phyloP scores from a whole-genome alignment of 2,329 filamentous ascomycete species.

The Colletotrichum brevisporum region DNA sequence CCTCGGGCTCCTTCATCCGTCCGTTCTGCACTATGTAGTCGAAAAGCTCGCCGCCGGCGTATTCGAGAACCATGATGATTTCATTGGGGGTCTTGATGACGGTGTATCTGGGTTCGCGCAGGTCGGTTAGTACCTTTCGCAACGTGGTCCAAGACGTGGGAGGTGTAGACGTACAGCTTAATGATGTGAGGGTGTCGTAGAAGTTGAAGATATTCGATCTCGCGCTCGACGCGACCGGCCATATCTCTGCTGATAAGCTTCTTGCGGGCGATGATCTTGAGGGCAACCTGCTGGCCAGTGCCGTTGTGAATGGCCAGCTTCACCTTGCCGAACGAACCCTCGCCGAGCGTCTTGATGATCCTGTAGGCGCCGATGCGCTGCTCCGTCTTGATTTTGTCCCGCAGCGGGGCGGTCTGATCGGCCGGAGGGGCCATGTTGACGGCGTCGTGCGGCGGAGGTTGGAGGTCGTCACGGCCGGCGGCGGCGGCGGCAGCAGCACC shows the following conservation, averaged over 20 bases:
- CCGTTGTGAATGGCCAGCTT: constrained; percentile 95
- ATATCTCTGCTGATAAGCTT: constrained; percentile 98
- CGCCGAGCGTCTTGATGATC: constrained; percentile 89
- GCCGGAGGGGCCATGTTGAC: constrained; percentile 52
- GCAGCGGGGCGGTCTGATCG: constrained; percentile 43
- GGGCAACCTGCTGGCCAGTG: constrained; percentile 93
- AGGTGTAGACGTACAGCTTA: constrained; percentile 80
- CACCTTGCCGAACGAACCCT: constrained; percentile 98
- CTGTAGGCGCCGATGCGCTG: constrained; percentile 94
- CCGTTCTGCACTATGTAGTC: constrained; percentile 98
- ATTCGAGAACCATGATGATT: constrained; percentile 99
- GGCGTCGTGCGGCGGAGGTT: constrained; percentile 46
- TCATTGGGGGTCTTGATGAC: constrained; percentile 95
- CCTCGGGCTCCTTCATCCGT: constrained; percentile 89
- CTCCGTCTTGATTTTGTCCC: constrained; percentile 73
- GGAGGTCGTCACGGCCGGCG: constrained; percentile 44
- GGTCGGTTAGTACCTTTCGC: constrained; percentile 10
- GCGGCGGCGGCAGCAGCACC: constrained; percentile 39
- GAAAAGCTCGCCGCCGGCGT: constrained; percentile 95
- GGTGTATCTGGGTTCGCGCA: constrained; percentile 76
- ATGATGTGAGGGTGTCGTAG: constrained; percentile 98
- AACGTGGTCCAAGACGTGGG: neutral
- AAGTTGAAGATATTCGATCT: constrained; percentile 97
- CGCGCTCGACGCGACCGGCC: constrained; percentile 96
- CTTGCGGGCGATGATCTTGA: constrained; percentile 97